Base-by-base conservation (phyloP, 495 filamentous ascomycete genomes). In the Talaromyces wortmannii region DNA sequence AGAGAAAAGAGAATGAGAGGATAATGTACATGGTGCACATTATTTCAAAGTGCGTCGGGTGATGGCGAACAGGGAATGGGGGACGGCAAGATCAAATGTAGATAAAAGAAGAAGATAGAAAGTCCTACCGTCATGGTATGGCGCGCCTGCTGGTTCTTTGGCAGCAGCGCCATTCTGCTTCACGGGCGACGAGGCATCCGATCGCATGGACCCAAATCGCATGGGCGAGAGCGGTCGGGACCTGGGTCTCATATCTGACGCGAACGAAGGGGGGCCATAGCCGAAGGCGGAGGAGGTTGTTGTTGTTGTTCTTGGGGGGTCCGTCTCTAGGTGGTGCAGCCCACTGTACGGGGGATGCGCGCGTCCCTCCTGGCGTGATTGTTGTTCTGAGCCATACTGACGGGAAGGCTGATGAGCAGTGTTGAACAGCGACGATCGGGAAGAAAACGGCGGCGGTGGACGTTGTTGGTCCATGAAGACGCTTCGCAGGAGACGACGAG, bases 81-180 rank as follows among this genome's bases (percentile, higher is more conserved):
- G 23, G 23, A 23, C n/a, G n/a, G 23, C 4, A 23, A 23, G 23
- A 23, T 23, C 23, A 23, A 4, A 23, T 23, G 23, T 23, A 23
- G 4, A 23, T 47, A 48, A 55, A 55, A 17, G 43, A 52, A 45
- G 40, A 48, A 51, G 53, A 54, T 46, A 50, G 16, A 43, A 51
- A 18, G 29, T 18, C 68, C 44, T 64, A 76, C 71, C 66, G 65
- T 70, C 67, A 36, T 58, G 63, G 57, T 62, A 59, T n/a, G 57
- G 45, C 44, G 53, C 47, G 47, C 60, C 53, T 61, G 43, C 1
- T 40, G 36, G 44, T 55, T 45, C 29, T 57, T 52, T 57, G 56
- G 57, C 29, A 48, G 44, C 15, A 31, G 60, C 57, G 63, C 67
- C 16, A 63, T 60, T 60, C 40, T 59, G 56, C 50, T 58, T 57